Percentiles rank a stretch among this genome's conserved stretches.
Conservation (phyloP, 78 protist species). For the Cyanophora paradoxa region DNA sequence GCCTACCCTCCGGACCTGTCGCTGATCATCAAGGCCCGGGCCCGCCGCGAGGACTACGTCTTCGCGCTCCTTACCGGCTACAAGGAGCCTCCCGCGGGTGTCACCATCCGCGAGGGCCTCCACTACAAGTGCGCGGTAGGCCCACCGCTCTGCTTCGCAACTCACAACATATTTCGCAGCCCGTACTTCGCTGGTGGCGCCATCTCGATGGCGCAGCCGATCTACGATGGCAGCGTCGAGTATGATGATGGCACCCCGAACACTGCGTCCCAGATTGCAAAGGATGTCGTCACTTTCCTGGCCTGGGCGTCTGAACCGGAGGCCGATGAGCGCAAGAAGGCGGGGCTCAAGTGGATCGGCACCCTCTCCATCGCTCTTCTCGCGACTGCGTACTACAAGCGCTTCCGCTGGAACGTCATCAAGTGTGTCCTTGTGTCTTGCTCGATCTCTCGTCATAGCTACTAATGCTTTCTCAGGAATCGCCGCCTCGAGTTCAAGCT, state of each 20-base stretch:
- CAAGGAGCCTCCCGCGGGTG: constrained; percentile 72
- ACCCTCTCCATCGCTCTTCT: not conserved
- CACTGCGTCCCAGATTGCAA: constrained; percentile 85
- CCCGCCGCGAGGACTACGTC: constrained; percentile 69
- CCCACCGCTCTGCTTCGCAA: too few relatives aligned
- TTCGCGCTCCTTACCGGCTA: constrained; percentile 80
- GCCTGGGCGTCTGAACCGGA: constrained; percentile 83
- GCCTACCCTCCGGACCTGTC: constrained; percentile 84
- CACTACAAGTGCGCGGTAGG: constrained; percentile 17
- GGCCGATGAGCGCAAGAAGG: constrained; percentile 71
- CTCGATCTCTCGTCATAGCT: too few relatives aligned
- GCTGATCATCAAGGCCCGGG: constrained; percentile 70
- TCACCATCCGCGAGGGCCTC: constrained; percentile 60
- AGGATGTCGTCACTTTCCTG: constrained; percentile 82
- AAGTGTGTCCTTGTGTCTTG: too few relatives aligned
- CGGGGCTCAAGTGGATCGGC: not conserved
- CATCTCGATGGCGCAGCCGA: constrained; percentile 74
- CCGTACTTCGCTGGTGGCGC: constrained; percentile 85
- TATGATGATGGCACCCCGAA: constrained; percentile 82
- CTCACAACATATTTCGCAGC: constrained; percentile 26
- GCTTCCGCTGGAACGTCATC: constrained; percentile 39
- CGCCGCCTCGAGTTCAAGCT: constrained; percentile 20
- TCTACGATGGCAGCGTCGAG: constrained; percentile 64
- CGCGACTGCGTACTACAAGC: constrained; percentile 37
- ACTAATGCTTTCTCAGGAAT: too few relatives aligned